Base-by-base conservation (phyloP, 176 grass and related monocot species). In the Aegilops tauschii region DNA sequence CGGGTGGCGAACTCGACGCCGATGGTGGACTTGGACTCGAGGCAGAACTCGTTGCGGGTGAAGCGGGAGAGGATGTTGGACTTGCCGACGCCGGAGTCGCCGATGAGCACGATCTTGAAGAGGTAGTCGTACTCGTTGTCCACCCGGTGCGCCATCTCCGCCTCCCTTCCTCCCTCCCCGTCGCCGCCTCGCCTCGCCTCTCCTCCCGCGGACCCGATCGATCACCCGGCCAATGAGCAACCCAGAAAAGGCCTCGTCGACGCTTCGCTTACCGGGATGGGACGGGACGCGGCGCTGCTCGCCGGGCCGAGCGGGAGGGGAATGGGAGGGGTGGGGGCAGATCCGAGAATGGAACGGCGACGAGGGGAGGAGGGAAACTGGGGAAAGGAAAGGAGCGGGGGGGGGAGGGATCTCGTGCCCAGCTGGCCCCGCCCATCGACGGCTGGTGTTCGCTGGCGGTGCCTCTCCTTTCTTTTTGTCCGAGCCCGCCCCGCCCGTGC, bases 21-120 rank as follows among this genome's bases (percentile, higher is more conserved):
- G 75, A 97, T 93, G 89, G 95, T 97, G 90, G 95, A 95, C 68
- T 97, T 93, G 47, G 95, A 97, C 85, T 97, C 93, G 84, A 97
- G 89, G 86, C 87, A 95, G 85, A 97, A 97, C 87, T 95, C 90
- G 84, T 93, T 97, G 84, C 91, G 90, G 35, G 90, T 97, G 92
- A 97, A 97, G 9, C 95, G 85, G 44, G 93, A 95, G 68, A 95
- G 92, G 66, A 97, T 86, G 80, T 97, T 95, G 84, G 93, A 95
- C 69, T 97, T 95, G 66, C 93, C 93, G 54, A 97, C 93, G 80
- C 93, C 92, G 40, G 92, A 97, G 78, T 95, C 95, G 18, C 93
- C 95, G 89, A 97, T 97, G 81, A 95, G 88, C 62, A 95, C 91
- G 84, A 93, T 93, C 95, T 97, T 97, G 90, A 97, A 97, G n/a